These are phyloP conservation scores for Stellera chamaejasme DNA, from an alignment of 345 rosid species.

Conservation along the genomic window DNA sequence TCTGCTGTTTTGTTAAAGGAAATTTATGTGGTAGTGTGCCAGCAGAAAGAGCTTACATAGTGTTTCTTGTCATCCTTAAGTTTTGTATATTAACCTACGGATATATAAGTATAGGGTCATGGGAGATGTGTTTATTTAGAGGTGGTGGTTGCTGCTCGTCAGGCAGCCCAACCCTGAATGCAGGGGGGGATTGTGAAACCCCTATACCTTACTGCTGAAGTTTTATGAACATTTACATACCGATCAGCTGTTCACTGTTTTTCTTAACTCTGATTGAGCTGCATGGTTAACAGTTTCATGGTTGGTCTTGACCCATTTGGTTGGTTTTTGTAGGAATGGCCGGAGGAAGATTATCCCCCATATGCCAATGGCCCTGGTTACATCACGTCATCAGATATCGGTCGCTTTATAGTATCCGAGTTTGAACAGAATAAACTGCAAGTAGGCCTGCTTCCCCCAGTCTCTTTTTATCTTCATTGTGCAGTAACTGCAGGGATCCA, in stretches of 20 bases:
- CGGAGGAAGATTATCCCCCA: slow-evolving; percentile 95
- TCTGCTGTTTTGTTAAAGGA: no score
- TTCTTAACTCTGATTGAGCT: background rate
- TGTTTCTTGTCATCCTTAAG: background rate
- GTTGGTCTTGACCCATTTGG: slow-evolving; percentile 7
- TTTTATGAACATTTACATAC: background rate
- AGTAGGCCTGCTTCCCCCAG: slow-evolving; percentile 26
- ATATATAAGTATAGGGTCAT: no score
- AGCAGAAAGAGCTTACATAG: no score
- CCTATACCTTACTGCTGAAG: no score
- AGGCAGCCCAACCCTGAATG: no score
- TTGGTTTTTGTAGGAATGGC: slow-evolving; percentile 71
- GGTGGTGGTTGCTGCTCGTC: no score
- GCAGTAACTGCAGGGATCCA: background rate
- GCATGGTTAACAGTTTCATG: background rate
- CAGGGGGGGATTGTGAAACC: no score
- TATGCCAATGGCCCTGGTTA: slow-evolving; percentile 98
- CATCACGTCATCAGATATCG: slow-evolving; percentile 72
- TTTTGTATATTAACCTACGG: background rate
- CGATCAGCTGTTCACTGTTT: background rate
- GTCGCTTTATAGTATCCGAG: slow-evolving; percentile 58
- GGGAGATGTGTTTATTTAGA: no score
- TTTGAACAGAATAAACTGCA: slow-evolving; percentile 73
- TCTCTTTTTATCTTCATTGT: slow-evolving; percentile 5
- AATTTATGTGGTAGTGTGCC: no score